Evolutionary conservation across 345 rosid genomes (phyloP), one percentile per base, ranked within the genome.

Genomic region (Firmiana major): DNA sequence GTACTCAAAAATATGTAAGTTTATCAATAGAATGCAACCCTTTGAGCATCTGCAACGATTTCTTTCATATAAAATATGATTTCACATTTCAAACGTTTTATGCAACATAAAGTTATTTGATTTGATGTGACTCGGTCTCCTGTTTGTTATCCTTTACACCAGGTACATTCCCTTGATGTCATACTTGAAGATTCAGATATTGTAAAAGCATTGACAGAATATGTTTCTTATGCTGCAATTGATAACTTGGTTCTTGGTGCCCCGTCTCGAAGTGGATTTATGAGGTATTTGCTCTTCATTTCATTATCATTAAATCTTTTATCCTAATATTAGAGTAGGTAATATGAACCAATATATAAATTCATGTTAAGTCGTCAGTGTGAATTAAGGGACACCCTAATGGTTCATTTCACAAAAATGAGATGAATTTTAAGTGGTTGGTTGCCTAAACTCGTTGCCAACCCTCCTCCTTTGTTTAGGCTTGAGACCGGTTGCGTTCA

Each of bases 211-310:
- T 46, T 96, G 45, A 63, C 92, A 10, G 97, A 96, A 77, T 96
- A 92, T 63, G 87, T 87, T 81, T 82, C 94, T 70, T 80, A 85
- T 71, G 85, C 91, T 36, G 92, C 92, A 16, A 89, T 92, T 62
- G 97, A 92, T 84, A 89, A 76, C 80, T 78, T 93, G 86, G 97
- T 93, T 74, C 87, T 96, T 19, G 98, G 98, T 62, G 85, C 97
- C n/a, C 87, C 97, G 0, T 77, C 97, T 0, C 86, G 90, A 17
- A 86, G 86, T 80, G 91, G 94, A 74, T 88, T 96, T 79, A 84
- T 93, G 68, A 90, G 92, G 99, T 90, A 74, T 38, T 40, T 28
- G 7, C 19, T 12, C 19, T 16, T 17, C 0, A 43, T 31, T 43
- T 40, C 22, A n/a, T n/a, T n/a, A n/a, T n/a, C n/a, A n/a, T n/a